Evolutionary conservation across 352 stramenopile genomes (phyloP), one percentile per base, ranked within the genome.

Genomic region (Phytophthora macrochlamydospora): DNA sequence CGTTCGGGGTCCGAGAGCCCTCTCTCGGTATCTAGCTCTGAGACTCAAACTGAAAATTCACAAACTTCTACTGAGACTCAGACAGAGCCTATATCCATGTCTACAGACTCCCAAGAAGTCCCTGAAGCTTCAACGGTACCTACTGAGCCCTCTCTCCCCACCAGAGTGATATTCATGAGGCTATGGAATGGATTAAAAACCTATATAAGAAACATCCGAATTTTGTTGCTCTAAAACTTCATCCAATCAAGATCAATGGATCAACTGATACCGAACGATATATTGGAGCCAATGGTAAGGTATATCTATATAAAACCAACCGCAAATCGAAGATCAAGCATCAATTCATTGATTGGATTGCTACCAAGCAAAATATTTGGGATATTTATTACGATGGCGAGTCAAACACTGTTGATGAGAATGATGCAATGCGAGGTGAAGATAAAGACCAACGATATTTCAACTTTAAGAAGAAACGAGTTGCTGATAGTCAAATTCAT

Each of bases 181-280:
- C 43, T 50, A 8, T 8, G 11, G 43, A 50, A 24, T 50, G 43
- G 43, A 50, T 50, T 24, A 50, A 50, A 50, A 14, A 6, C 8
- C 43, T 50, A 7, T 50, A 29, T 29, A 50, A 50, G 43, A 8
- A n/a, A 29, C 11, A 50, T 50, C 43, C 43, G 11, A 50, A 50
- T 50, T 50, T 8, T 8, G 14, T 29, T 50, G 43, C 43, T 28
- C 43, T 50, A 8, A n/a, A 50, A 29, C 11, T 50, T 50, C 11
- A 50, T 29, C 43, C 43, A 14, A 50, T 50, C 8, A 50, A 50
- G 11, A 7, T 7, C 24, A 28, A 50, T 50, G 43, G 43, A 28
- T 50, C 18, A 8, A 29, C 7, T 24, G 43, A 50, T 29, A 50
- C 12, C 24, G 24, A 29, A 24, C 18, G 18, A 29, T 50, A 50